Base-by-base conservation (phyloP, 2,329 filamentous ascomycete species). In the Cryphonectria parasitica region DNA sequence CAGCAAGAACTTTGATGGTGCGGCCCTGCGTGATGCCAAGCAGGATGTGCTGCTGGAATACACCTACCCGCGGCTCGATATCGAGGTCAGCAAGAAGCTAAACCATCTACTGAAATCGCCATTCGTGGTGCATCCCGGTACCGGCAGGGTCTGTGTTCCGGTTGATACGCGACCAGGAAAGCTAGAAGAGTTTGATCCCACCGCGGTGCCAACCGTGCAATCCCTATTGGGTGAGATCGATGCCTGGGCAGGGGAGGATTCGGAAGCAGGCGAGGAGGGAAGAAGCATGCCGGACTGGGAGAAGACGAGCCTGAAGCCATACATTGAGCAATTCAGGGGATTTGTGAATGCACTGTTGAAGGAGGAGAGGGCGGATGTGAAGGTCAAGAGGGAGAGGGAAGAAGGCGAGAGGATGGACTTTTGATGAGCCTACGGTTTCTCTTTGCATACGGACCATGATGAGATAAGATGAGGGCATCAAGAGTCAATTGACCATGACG, bases 71-170 rank as follows among this genome's bases (percentile, higher is more conserved):
- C 91, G 96, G 54, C 92, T 99, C 68, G 96, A 99, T 85, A 95
- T 96, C 73, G 94, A 97, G 81, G 96, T 99, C 79, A 96, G 92
- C 78, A 98, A 98, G 85, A 97, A 98, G 80, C 89, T 97, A 70
- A 98, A 98, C 83, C 96, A 99, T 87, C 89, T 99, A 86, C 90
- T 99, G 76, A 99, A 99, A 80, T 95, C 91, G 73, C 96, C 96
- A 0, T 99, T 99, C 78, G 95, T 98, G 72, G 91, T 99, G 52
- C 96, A 99, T 79, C 96, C 96, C 0, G 94, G 94, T 25, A 99
- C 96, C 0, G 95, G 96, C 0, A 85, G 95, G 68, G 93, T 99
- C 8, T 99, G 96, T 83, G 96, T 99, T 66, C 96, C 96, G 1
- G 98, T 99, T 76, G 93, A 98, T 78, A 88, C 89, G 0, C 83